Percentiles rank a stretch among this genome's conserved stretches.
These are phyloP conservation scores for Fusarium tricinctum DNA, from an alignment of 2,329 filamentous ascomycete species.

Conservation along the genomic window DNA sequence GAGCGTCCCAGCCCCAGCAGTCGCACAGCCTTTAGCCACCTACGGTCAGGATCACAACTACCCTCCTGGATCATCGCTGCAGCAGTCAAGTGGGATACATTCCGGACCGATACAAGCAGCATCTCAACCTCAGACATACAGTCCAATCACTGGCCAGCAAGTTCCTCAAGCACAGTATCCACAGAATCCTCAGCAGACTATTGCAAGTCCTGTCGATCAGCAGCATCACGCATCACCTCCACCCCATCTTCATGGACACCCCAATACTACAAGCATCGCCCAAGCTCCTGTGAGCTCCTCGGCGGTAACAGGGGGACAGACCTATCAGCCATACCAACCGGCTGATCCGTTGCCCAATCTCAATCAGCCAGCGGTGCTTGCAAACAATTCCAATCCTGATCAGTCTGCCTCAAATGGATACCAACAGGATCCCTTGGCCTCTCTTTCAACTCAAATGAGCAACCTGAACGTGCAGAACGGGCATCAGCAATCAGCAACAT, in stretches of 20 bases:
- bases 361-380: accelerated
- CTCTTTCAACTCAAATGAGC: conserved; percentile 39
- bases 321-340: conserved; percentile 1
- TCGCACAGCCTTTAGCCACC: not conserved
- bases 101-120: not conserved
- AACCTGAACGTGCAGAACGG: conserved; percentile 25
- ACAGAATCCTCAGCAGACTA: not conserved
- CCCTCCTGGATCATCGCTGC: not conserved
- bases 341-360: not conserved
- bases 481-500: not conserved
- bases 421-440: conserved; percentile 15
- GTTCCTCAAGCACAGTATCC: not conserved
- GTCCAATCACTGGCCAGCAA: not conserved
- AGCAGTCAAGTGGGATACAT: not conserved
- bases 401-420: not conserved
- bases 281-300: not conserved
- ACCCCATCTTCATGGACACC: not conserved
- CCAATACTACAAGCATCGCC: not conserved
- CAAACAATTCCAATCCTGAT: not conserved
- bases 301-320: not conserved
- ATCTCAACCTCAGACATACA: conserved; percentile 1
- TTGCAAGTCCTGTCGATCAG: accelerated
- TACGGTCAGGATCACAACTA: not conserved
- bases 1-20: accelerated
- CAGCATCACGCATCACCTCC: not conserved